Evolutionary conservation across 2,329 filamentous ascomycete genomes (phyloP).

Genomic region (Furcasterigmium sp.): DNA sequence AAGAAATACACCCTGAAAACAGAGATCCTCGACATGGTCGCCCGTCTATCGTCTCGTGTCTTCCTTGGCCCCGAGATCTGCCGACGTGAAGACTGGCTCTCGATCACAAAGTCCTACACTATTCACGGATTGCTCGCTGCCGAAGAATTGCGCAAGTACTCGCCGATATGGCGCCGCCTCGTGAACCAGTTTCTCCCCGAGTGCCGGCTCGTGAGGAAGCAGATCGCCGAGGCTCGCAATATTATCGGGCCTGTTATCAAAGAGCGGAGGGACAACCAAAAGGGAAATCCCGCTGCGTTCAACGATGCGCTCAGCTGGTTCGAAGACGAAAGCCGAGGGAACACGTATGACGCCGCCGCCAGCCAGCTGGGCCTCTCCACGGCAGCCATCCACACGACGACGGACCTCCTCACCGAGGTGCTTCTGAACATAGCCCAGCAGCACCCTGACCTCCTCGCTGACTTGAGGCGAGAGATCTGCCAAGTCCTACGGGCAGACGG

Average conservation of each 20-base stretch:
- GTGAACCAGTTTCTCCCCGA: slow-evolving; percentile 2
- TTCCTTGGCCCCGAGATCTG: slow-evolving; percentile 40
- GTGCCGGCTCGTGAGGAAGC: slow-evolving; percentile 25
- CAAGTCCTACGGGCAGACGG: slow-evolving; percentile 25
- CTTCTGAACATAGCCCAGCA: slow-evolving; percentile 30
- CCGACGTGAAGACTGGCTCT: slow-evolving; percentile 40
- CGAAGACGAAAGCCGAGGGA: slow-evolving; percentile 35
- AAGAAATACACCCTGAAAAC: slow-evolving; percentile 3
- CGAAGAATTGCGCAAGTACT: slow-evolving; percentile 2
- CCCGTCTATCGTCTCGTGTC: slow-evolving; percentile 42
- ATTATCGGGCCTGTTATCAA: slow-evolving; percentile 27
- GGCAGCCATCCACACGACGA: slow-evolving; percentile 37
- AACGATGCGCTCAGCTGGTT: slow-evolving; percentile 39
- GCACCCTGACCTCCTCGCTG: slow-evolving; percentile 31
- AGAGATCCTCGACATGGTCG: slow-evolving; percentile 25
- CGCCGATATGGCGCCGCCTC: not conserved
- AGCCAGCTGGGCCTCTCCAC: slow-evolving; percentile 78
- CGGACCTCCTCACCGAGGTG: slow-evolving; percentile 25
- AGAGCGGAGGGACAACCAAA: slow-evolving; percentile 8
- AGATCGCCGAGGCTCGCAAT: slow-evolving; percentile 27
- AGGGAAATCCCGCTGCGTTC: slow-evolving; percentile 5
- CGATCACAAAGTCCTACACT: slow-evolving; percentile 28
- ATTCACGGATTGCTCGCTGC: slow-evolving; percentile 7
- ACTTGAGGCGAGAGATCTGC: slow-evolving; percentile 35
- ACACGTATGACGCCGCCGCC: slow-evolving; percentile 57